A percentile compares a stretch with the other conserved stretches of the same genome.
Evolutionary conservation across 1,139 yeast species (phyloP).

Genomic region (Saccharomycopsis hybrid): DNA sequence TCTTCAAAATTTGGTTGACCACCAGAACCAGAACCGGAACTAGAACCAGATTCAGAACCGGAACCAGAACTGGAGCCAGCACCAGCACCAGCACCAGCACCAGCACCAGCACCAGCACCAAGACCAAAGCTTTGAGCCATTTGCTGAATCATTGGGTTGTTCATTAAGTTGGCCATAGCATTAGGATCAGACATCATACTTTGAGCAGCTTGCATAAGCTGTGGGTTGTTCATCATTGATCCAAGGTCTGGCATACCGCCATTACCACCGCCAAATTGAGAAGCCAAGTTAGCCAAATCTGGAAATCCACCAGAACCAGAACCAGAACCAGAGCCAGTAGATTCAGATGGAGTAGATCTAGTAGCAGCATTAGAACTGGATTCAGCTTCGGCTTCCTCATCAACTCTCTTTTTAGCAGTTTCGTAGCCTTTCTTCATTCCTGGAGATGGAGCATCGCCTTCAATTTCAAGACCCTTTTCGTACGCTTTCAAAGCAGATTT

Average conservation of each 20-base stretch:
- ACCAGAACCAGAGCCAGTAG: slow-evolving; percentile 24
- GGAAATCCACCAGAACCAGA: slow-evolving; percentile 52
- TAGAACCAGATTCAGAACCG: too few relatives aligned
- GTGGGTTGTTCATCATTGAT: slow-evolving; percentile 80
- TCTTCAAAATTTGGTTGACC: slow-evolving; percentile 58
- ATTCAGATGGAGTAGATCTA: slow-evolving; percentile 28
- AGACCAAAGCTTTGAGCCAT: slow-evolving; percentile 69
- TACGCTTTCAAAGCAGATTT: slow-evolving; percentile 89
- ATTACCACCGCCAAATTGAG: slow-evolving; percentile 56
- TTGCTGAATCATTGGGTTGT: slow-evolving; percentile 69
- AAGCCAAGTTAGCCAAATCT: slow-evolving; percentile 47
- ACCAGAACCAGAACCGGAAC: too few relatives aligned
- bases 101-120: slow-evolving; percentile 38
- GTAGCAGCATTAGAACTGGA: slow-evolving; percentile 27
- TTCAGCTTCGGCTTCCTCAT: slow-evolving; percentile 50
- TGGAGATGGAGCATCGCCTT: slow-evolving; percentile 78
- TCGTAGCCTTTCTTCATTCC: slow-evolving; percentile 93
- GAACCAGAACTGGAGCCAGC: slow-evolving; percentile 31
- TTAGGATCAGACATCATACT: slow-evolving; percentile 86
- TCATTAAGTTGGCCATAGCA: slow-evolving; percentile 71
- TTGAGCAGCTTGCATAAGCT: slow-evolving; percentile 88
- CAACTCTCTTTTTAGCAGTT: slow-evolving; percentile 82
- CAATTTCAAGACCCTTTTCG: slow-evolving; percentile 76
- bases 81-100: slow-evolving; percentile 22
- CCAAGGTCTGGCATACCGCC: slow-evolving; percentile 54